Percentiles rank a stretch among this genome's conserved stretches.
phyloP scores from a whole-genome alignment of 2,329 filamentous ascomycete species.

The Colletotrichum tabaci region DNA sequence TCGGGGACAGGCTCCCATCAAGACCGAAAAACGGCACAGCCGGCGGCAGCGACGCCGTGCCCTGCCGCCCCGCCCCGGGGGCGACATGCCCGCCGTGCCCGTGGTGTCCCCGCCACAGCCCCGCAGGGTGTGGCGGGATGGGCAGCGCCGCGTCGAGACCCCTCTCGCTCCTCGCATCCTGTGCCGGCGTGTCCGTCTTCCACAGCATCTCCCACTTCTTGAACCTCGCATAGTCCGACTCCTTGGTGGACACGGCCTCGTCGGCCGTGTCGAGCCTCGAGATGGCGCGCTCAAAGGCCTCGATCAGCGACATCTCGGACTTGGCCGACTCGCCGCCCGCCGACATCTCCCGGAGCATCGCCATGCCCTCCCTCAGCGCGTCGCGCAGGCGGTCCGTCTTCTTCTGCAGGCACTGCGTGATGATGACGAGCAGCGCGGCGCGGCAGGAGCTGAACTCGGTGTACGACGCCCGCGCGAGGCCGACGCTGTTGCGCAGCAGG shows the following conservation, averaged over 20 bases:
- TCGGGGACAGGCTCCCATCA: slow-evolving; percentile 55
- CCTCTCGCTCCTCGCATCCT: slow-evolving; percentile 47
- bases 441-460: slow-evolving; percentile 71
- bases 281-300: slow-evolving; percentile 65
- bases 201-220: slow-evolving; percentile 57
- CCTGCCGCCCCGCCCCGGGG: slow-evolving; percentile 35
- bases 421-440: slow-evolving; percentile 65
- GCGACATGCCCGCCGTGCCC: slow-evolving; percentile 31
- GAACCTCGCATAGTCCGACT: slow-evolving; percentile 64
- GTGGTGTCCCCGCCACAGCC: slow-evolving; percentile 20
- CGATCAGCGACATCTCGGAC: slow-evolving; percentile 68
- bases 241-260: slow-evolving; percentile 51
- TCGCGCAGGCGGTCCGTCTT: slow-evolving; percentile 59
- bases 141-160: slow-evolving; percentile 28
- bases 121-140: slow-evolving; percentile 33
- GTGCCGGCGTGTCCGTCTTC: slow-evolving; percentile 54
- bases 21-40: slow-evolving; percentile 55
- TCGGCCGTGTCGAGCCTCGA: slow-evolving; percentile 61
- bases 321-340: slow-evolving; percentile 66
- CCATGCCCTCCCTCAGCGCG: slow-evolving; percentile 63
- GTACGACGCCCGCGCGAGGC: slow-evolving; percentile 68
- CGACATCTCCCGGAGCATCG: slow-evolving; percentile 67
- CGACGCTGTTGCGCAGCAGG: slow-evolving; percentile 64
- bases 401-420: slow-evolving; percentile 56
- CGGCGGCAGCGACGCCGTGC: slow-evolving; percentile 47